Evolutionary conservation across 2,329 filamentous ascomycete species (phyloP).

Genomic region (Penicillium sp.): DNA sequence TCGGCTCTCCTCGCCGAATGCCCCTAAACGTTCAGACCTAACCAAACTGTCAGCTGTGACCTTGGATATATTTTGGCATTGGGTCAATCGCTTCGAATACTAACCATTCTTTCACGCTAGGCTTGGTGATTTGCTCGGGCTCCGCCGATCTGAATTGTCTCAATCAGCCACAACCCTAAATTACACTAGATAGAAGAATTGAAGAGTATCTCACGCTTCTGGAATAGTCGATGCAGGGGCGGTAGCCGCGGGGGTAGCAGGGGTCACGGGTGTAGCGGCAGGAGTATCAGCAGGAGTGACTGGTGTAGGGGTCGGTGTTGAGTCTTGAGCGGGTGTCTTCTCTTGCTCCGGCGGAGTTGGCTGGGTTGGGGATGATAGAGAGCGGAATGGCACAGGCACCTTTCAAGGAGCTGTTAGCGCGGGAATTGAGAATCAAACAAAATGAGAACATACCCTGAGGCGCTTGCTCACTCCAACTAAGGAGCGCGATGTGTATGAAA

Average conservation of each 20-base stretch:
- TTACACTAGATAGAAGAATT: not conserved
- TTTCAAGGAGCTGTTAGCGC: constrained; percentile 3
- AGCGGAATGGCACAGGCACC: constrained; percentile 18
- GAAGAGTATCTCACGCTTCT: constrained; percentile 11
- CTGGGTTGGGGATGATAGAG: constrained; percentile 22
- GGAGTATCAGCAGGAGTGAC: not conserved
- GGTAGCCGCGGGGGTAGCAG: not conserved
- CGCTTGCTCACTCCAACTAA: constrained; percentile 20
- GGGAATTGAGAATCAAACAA: not conserved
- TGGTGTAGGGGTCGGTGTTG: constrained; percentile 3
- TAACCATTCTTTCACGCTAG: constrained; percentile 32
- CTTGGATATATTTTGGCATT: not conserved
- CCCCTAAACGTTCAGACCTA: constrained; percentile 39
- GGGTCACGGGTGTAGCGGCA: not conserved
- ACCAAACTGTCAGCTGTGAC: constrained; percentile 6
- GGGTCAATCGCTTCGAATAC: constrained; percentile 5
- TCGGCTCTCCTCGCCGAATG: constrained; percentile 47
- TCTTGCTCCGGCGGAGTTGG: constrained; percentile 15
- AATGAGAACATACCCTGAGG: constrained; percentile 20
- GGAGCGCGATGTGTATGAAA: constrained; percentile 23
- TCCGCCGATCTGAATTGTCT: constrained; percentile 11
- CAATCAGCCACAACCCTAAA: constrained; percentile 2
- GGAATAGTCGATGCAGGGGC: constrained; percentile 1
- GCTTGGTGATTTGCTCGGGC: constrained; percentile 13
- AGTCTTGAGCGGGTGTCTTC: constrained; percentile 6